Conservation (phyloP, 169 alveolate genomes). For the Plasmodium gonderi region DNA sequence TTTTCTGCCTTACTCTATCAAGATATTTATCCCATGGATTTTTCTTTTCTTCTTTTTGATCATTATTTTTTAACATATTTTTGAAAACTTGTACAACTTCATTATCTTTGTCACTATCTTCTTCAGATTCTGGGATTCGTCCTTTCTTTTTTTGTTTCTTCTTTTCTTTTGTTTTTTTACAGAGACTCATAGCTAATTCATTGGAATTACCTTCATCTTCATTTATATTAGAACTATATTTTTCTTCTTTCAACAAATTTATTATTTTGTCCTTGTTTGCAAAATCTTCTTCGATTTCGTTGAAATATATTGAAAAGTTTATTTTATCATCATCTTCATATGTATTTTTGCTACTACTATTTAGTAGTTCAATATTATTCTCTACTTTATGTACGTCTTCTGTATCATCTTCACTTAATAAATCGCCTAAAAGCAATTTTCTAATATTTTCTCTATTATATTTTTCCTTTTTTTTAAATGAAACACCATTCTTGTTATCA, state of each 20-base stretch:
- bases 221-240: background rate
- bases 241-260: background rate
- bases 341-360: background rate
- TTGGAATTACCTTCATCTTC: background rate
- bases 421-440: conserved; percentile 74
- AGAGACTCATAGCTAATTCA: background rate
- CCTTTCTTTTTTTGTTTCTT: conserved; percentile 5
- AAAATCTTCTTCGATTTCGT: background rate
- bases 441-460: conserved; percentile 65
- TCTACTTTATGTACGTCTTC: background rate
- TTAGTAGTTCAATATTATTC: background rate
- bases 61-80: conserved; percentile 52
- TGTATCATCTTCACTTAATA: conserved; percentile 7
- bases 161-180: conserved; percentile 1
- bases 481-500: conserved; percentile 7
- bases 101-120: conserved; percentile 59
- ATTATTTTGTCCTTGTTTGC: background rate
- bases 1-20: conserved; percentile 49
- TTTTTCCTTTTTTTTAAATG: conserved; percentile 24
- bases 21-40: conserved; percentile 65
- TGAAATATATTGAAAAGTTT: background rate
- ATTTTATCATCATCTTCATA: background rate
- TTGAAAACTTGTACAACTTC: conserved; percentile 53
- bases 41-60: conserved; percentile 50
- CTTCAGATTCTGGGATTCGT: background rate